Evolutionary conservation across 805 yeast genomes (phyloP).

Genomic region (Yamadazyma nakazawae): DNA sequence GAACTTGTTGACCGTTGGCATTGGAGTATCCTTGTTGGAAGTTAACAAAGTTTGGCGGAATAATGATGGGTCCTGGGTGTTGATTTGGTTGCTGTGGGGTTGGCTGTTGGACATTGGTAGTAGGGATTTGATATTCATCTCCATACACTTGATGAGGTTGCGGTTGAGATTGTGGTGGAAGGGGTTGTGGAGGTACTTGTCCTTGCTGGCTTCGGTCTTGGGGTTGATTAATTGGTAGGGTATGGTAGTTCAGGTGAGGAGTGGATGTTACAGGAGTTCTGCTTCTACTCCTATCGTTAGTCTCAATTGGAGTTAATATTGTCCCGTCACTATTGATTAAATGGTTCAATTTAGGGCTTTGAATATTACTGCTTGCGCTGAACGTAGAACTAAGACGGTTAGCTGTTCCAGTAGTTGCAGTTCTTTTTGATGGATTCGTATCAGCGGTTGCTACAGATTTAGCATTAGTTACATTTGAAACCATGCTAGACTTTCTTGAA

Average conservation of each 20-base stretch:
- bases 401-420: constrained; percentile 6
- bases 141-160: neutral
- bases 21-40: constrained; percentile 20
- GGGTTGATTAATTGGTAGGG: constrained; percentile 7
- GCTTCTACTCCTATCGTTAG: constrained; percentile 13
- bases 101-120: constrained; percentile 7
- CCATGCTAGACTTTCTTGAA: constrained; percentile 12
- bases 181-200: neutral
- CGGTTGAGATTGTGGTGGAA: neutral
- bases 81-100: constrained; percentile 8
- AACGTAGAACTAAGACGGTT: constrained; percentile 38
- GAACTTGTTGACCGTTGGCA: constrained; percentile 30
- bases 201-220: constrained; percentile 1
- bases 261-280: constrained; percentile 2
- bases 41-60: constrained; percentile 13
- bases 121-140: neutral
- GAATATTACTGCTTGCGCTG: constrained; percentile 22
- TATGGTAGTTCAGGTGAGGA: constrained; percentile 1
- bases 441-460: constrained; percentile 10
- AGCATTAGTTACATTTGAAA: constrained; percentile 7
- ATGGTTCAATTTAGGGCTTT: constrained; percentile 37
- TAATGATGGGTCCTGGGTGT: constrained; percentile 12
- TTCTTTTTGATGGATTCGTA: constrained; percentile 7
- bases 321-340: constrained; percentile 47
- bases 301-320: constrained; percentile 38